These are phyloP conservation scores for Microdochium paspali DNA, from an alignment of 2,329 filamentous ascomycete species.

Conservation along the genomic window DNA sequence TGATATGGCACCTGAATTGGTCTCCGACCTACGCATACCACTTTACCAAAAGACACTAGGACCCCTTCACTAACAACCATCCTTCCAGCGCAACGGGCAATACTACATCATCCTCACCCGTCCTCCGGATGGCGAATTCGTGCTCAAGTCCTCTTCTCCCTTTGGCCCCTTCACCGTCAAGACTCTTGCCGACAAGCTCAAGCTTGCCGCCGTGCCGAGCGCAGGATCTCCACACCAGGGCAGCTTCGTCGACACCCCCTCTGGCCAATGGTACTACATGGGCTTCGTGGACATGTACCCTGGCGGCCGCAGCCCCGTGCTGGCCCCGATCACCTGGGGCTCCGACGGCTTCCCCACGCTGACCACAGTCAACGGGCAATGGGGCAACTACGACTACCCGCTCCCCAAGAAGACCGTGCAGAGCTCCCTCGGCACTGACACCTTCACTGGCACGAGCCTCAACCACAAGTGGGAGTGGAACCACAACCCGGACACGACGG, in stretches of 20 bases:
- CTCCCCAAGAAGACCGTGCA: constrained; percentile 19
- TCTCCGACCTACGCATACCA: no score
- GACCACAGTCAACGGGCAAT: constrained; percentile 30
- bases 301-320: constrained; percentile 44
- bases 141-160: constrained; percentile 37
- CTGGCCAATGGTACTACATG: constrained; percentile 49
- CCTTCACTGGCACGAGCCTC: constrained; percentile 31
- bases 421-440: constrained; percentile 29
- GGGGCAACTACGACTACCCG: constrained; percentile 33
- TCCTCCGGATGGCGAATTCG: constrained; percentile 33
- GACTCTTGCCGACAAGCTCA: constrained; percentile 30
- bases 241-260: constrained; percentile 39
- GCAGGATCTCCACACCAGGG: constrained; percentile 44
- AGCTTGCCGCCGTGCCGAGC: constrained; percentile 27
- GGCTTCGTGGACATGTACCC: constrained; percentile 47
- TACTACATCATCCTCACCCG: constrained; percentile 46
- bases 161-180: constrained; percentile 43
- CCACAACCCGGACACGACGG: constrained; percentile 44
- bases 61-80: no score
- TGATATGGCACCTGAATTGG: no score
- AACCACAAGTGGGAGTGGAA: constrained; percentile 50
- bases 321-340: constrained; percentile 44
- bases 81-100: constrained; percentile 27
- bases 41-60: no score
- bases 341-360: constrained; percentile 40